These are phyloP conservation scores for Cladorrhinum sp. DNA, from an alignment of 2,329 filamentous ascomycete genomes.

Conservation along the genomic window DNA sequence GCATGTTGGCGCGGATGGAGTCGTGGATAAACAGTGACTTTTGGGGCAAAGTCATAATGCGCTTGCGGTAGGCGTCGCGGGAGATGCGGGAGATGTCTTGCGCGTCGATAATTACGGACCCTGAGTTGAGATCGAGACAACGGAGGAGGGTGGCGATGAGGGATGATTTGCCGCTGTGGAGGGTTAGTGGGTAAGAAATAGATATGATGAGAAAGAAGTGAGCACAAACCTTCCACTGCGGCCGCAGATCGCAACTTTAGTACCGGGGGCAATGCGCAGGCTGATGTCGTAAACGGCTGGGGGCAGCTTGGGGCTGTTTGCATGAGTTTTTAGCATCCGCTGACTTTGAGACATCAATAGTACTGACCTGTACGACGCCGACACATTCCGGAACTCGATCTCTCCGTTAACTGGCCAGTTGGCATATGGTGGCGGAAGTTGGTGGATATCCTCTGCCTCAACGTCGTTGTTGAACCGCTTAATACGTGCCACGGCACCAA, in stretches of 20 bases:
- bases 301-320: neutral
- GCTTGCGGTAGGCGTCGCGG: constrained; percentile 11
- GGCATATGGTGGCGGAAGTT: constrained; percentile 1
- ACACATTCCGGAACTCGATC: constrained; percentile 7
- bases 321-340: neutral
- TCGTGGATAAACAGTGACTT: constrained; percentile 11
- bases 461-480: constrained; percentile 11
- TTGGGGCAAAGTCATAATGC: constrained; percentile 12
- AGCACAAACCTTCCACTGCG: constrained; percentile 8
- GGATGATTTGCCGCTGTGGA: constrained; percentile 14
- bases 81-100: constrained; percentile 12
- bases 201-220: neutral
- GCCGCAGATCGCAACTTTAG: constrained; percentile 13
- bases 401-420: constrained; percentile 5
- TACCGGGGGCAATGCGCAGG: constrained; percentile 4
- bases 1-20: constrained; percentile 15
- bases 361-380: constrained; percentile 6
- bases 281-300: constrained; percentile 6
- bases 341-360: neutral
- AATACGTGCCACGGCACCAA: constrained; percentile 16
- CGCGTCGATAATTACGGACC: constrained; percentile 15
- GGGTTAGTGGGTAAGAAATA: neutral
- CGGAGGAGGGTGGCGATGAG: constrained; percentile 12
- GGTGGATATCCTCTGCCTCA: constrained; percentile 1
- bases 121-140: constrained; percentile 12